Evolutionary conservation across 1,139 yeast species (phyloP).

Genomic region (Candida tropicalis): DNA sequence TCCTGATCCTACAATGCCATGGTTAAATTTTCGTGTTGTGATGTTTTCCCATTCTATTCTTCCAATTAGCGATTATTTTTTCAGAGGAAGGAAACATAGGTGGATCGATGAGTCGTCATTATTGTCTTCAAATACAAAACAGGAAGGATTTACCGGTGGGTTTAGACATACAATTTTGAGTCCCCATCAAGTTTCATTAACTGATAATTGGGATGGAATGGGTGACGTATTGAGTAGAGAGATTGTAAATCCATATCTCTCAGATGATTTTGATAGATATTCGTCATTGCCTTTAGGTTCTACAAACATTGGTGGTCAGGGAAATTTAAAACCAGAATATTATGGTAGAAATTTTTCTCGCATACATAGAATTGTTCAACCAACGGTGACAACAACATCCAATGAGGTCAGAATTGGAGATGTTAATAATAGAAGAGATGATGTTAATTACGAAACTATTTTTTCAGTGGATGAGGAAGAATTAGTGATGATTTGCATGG

Average conservation of each 20-base stretch:
- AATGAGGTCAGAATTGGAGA: conserved; percentile 16
- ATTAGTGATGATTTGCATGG: conserved; percentile 19
- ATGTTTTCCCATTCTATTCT: conserved; percentile 16
- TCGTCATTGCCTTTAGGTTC: conserved; percentile 2
- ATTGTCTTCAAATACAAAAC: too few species aligned
- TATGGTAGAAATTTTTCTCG: conserved; percentile 12
- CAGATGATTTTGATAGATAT: conserved; percentile 6
- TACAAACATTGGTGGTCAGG: background rate
- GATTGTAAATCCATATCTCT: conserved; percentile 12
- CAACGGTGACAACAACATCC: conserved; percentile 12
- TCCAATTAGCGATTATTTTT: conserved; percentile 17
- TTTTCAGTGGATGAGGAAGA: conserved; percentile 15
- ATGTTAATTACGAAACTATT: conserved; percentile 15
- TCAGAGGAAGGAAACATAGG: conserved; percentile 13
- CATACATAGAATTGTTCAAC: too few species aligned
- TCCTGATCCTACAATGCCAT: conserved; percentile 13
- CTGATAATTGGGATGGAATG: conserved; percentile 18
- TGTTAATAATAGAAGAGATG: conserved; percentile 3
- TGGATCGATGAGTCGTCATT: conserved; percentile 16
- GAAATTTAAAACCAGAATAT: conserved; percentile 13
- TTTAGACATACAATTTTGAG: conserved; percentile 13
- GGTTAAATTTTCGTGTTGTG: conserved; percentile 11
- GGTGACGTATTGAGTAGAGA: conserved; percentile 12
- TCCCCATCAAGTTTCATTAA: conserved; percentile 12
- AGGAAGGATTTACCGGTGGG: conserved; percentile 6